These are phyloP conservation scores for Peniophora sp. DNA, from an alignment of 1,284 basidiomycete genomes.

Conservation along the genomic window DNA sequence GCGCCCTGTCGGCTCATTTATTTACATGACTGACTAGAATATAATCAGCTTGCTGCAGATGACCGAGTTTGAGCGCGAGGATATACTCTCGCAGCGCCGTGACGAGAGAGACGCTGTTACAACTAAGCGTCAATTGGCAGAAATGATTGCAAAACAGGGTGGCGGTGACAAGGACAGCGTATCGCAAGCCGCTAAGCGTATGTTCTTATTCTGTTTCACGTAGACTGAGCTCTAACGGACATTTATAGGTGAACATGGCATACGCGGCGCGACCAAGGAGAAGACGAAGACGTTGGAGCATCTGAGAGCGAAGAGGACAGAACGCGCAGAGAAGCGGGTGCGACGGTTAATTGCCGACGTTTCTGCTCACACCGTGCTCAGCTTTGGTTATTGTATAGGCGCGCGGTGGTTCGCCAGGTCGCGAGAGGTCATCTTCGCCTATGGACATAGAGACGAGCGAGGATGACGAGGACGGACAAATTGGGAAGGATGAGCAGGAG, in stretches of 20 bases:
- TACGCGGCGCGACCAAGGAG: conserved; percentile 77
- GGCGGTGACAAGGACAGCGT: conserved; percentile 51
- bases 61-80: conserved; percentile 86
- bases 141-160: conserved; percentile 60
- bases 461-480: conserved; percentile 67
- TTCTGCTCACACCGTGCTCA: neutral
- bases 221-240: conserved; percentile 6
- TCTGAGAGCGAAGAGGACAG: conserved; percentile 74
- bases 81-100: conserved; percentile 69
- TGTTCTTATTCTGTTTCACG: conserved; percentile 10
- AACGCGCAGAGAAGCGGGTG: conserved; percentile 72
- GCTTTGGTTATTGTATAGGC: conserved; percentile 20
- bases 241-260: conserved; percentile 58
- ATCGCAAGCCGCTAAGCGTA: conserved; percentile 68
- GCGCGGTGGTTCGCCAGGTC: conserved; percentile 44
- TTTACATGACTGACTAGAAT: neutral
- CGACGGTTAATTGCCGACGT: conserved; percentile 14
- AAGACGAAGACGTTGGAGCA: conserved; percentile 78
- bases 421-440: conserved; percentile 62
- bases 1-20: conserved; percentile 17
- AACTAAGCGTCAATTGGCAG: conserved; percentile 69
- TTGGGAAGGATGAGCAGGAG: conserved; percentile 58
- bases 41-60: conserved; percentile 62
- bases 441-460: conserved; percentile 78
- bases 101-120: conserved; percentile 77